A percentile compares a stretch with the other conserved stretches of the same genome.
These are phyloP conservation scores for Heimioporus sp. DNA, from an alignment of 768 basidiomycete genomes.

Conservation along the genomic window DNA sequence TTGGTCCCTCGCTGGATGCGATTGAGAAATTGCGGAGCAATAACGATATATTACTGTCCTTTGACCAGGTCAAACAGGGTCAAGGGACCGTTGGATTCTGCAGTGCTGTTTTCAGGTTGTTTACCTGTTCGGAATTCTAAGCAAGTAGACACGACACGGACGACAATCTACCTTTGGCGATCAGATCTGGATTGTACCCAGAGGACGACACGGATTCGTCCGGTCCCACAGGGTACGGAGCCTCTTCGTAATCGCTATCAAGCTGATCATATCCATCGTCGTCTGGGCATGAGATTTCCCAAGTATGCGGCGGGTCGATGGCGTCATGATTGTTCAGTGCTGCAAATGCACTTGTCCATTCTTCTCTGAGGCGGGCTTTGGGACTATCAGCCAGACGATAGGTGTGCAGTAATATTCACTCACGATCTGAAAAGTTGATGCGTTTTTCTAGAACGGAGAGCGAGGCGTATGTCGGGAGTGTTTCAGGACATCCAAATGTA, in stretches of 20 bases:
- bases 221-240: not conserved
- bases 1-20: slow-evolving; percentile 2
- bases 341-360: slow-evolving; percentile 9
- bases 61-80: slow-evolving; percentile 10
- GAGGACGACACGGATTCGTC: too few species aligned
- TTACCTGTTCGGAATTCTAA: slow-evolving; percentile 3
- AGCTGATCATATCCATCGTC: slow-evolving; percentile 15
- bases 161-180: slow-evolving; percentile 2
- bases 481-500: not conserved
- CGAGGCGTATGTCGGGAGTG: slow-evolving; percentile 11
- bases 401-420: not conserved
- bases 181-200: not conserved
- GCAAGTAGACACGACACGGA: not conserved
- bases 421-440: slow-evolving; percentile 9
- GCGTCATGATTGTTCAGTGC: not conserved
- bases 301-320: not conserved
- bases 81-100: not conserved
- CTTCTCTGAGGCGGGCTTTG: slow-evolving; percentile 8
- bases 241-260: slow-evolving; percentile 26
- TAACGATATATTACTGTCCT: not conserved
- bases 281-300: slow-evolving; percentile 5
- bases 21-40: slow-evolving; percentile 7
- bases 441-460: slow-evolving; percentile 12
- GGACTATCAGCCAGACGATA: not conserved
- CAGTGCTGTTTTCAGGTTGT: not conserved